These are phyloP conservation scores for Cylindrodendrum hubeiense DNA, from an alignment of 2,329 filamentous ascomycete genomes.

Conservation along the genomic window DNA sequence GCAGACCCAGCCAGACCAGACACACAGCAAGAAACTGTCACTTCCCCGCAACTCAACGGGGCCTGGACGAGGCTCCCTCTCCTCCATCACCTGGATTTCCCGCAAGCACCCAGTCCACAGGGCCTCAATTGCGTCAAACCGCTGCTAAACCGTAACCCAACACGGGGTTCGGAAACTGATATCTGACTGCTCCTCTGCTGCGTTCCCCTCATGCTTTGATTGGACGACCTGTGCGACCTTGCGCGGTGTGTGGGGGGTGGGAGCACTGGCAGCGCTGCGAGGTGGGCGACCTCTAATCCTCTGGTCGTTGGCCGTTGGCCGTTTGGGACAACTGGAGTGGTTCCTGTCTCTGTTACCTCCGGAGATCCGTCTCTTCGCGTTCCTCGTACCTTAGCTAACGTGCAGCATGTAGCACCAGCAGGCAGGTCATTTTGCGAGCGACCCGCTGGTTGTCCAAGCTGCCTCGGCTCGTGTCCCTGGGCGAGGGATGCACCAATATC, in stretches of 20 bases:
- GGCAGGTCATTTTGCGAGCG: not conserved
- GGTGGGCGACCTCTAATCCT: not conserved
- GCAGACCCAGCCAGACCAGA: constrained; percentile 6
- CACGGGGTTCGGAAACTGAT: constrained; percentile 41
- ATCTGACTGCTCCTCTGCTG: constrained; percentile 36
- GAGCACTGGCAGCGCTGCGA: no score
- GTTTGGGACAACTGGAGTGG: constrained; percentile 2
- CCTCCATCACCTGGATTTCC: not conserved
- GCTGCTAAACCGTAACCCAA: constrained; percentile 26
- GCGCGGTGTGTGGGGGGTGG: constrained; percentile 27
- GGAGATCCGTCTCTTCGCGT: constrained; percentile 6
- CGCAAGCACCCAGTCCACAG: constrained; percentile 5
- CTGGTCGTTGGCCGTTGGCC: not conserved
- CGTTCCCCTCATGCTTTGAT: constrained; percentile 19
- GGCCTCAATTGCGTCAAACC: constrained; percentile 29
- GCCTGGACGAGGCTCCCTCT: not conserved
- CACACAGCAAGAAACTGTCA: constrained; percentile 15
- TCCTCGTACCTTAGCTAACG: constrained; percentile 9
- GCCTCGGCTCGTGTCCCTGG: not conserved
- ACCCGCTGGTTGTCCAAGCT: constrained; percentile 7
- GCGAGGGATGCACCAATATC: constrained; percentile 18
- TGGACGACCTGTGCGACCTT: constrained; percentile 25
- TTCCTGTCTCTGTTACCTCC: not conserved
- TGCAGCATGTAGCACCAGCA: not conserved
- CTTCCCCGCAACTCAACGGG: constrained; percentile 38